Base-by-base conservation (phyloP, 495 filamentous ascomycete genomes). In the Aspergillus carlsbadensis region DNA sequence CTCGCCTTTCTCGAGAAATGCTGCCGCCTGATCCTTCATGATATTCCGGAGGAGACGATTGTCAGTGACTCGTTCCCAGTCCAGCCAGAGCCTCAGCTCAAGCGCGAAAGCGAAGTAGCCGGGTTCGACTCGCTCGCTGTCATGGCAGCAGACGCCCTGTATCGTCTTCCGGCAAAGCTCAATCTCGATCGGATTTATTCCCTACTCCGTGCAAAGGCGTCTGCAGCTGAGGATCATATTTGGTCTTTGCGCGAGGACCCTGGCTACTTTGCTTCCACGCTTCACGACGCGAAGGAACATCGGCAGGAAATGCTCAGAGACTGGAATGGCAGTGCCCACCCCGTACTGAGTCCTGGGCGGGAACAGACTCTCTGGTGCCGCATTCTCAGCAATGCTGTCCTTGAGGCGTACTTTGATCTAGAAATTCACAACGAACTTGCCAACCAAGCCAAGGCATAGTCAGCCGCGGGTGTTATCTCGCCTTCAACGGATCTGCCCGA, bases 171-270 rank as follows among this genome's bases (percentile, higher is more conserved):
- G 0, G 65, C 58, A 2, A 7, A 61, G 3, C 44, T 81, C 2
- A 70, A 84, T 50, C 62, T 84, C 20, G 26, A 10, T 3, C 66
- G 68, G 11, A 42, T 84, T 1, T 52, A 71, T 37, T 55, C 64
- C 0, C 55, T 85, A 3, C 43, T 84, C 1, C 35, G 44, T 1
- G 73, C 81, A 0, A 70, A 66, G 49, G 45, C 52, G 1, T 54
- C 64, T 0, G 70, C 70, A 17, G 70, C 74, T 3, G 71, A 78
- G 44, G 81, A 84, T 53, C 78, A 80, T 48, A 34, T 85, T 6
- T 80, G 74, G 75, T 55, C 70, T 1, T 59, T 84, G 35, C 71
- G 82, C n/a, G 81, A 83, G 49, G 80, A 85, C 60, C 81, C 82
- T 0, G 67, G 52, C 5, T 86, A 83, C 56, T 83, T 85, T 42